Evolutionary conservation across 108 stramenopile genomes (phyloP), one percentile per base, ranked within the genome.

Genomic region (Aureococcus anophagefferens): DNA sequence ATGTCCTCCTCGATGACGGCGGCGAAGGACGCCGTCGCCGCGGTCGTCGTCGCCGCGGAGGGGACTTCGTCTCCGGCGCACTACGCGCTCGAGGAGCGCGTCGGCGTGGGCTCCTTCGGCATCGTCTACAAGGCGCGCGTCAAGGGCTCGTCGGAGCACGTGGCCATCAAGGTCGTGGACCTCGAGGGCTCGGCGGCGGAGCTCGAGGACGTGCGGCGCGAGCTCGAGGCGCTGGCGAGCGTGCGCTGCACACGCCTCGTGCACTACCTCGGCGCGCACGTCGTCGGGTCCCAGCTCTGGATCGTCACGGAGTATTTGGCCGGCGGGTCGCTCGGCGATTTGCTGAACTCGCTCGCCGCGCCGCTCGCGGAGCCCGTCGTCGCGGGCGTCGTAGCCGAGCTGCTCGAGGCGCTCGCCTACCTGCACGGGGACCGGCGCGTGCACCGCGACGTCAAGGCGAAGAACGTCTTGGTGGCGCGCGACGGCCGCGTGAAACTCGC

Each of bases 361-460:
- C 51, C 51, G 4, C 13, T 59, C 21, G 3, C 14, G 25, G 51
- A 59, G 25, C 7, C 1, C 1, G 25, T 11, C 21, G 25, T 59
- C 21, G 21, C 21, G 25, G 51, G 51, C 51, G 51, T 59, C 7
- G 3, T 59, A 25, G 21, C 0, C 51, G 51, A 59, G 51, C 17
- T 59, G 7, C 21, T 59, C 21, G 21, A 28, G 13, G 51, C 21
- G 1, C 25, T 59, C 1, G 25, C 21, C 1, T 59, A 25, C 51
- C 51, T 59, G 7, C 51, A 59, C 51, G 14, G 7, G 51, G 21
- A 59, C 1, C 17, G 51, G 3, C 14, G 25, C 21, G 17, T 59
- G 25, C 96, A 97, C 84, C 80, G 94, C 37, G 96, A 97, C 82
- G 91, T 97, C 69, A 97, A 97, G 77, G 92, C 90, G 65, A 94